A percentile compares a stretch with the other conserved stretches of the same genome.
Evolutionary conservation across 176 grass and related monocot genomes (phyloP).

Genomic region (Alloteropsis semialata): DNA sequence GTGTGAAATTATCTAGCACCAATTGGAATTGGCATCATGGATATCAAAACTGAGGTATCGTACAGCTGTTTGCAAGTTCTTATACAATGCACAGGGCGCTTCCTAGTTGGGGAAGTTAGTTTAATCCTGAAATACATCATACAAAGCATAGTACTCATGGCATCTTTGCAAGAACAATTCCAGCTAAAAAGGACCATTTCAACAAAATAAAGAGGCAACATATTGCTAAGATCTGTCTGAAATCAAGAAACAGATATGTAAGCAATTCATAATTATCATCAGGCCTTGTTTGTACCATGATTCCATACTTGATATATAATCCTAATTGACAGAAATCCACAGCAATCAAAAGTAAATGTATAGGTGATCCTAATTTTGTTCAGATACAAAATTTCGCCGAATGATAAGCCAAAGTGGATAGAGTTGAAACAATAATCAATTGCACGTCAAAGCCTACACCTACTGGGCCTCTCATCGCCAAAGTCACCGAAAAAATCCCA

Average conservation of each 20-base stretch:
- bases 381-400: neutral
- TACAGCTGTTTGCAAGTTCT: neutral
- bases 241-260: neutral
- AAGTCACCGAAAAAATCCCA: neutral
- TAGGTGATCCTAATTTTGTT: neutral
- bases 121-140: neutral
- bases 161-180: neutral
- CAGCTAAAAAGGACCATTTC: neutral
- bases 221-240: neutral
- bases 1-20: neutral
- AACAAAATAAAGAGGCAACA: neutral
- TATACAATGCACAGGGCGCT: neutral
- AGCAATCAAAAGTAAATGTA: neutral
- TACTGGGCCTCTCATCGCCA: neutral
- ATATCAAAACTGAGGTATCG: neutral
- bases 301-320: neutral
- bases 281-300: neutral
- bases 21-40: neutral
- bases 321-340: neutral
- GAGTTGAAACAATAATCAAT: neutral
- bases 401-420: neutral
- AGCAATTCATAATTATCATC: neutral
- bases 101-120: neutral
- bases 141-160: neutral
- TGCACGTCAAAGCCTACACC: neutral